Conservation (phyloP, 331 rosid genomes). For the Rhamnella rubrinervis region DNA sequence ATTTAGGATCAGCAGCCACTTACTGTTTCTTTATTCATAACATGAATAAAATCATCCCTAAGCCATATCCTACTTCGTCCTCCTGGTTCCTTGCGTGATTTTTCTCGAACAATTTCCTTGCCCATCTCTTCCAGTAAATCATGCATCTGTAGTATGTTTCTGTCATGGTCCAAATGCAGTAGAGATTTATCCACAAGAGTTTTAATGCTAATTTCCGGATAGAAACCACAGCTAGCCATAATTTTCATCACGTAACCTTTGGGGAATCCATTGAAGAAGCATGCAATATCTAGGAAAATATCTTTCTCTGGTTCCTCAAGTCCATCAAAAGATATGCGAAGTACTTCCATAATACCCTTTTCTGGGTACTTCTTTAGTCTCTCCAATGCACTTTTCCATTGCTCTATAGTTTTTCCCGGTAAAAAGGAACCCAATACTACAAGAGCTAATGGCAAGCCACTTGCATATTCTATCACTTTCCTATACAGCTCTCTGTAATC, state of each 20-base stretch:
- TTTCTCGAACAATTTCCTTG: background rate
- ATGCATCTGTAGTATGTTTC: background rate
- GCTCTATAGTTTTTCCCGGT: constrained; percentile 1
- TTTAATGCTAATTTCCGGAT: background rate
- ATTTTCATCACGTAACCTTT: background rate
- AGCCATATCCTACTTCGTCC: background rate
- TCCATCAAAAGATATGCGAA: constrained; percentile 1
- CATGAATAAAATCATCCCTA: background rate
- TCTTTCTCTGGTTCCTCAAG: background rate
- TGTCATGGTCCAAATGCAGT: background rate
- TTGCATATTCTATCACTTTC: background rate
- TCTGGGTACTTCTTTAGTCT: background rate
- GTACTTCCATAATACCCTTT: background rate
- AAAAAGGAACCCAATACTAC: constrained; percentile 8
- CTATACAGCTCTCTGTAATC: background rate
- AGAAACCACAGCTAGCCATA: background rate
- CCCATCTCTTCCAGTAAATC: constrained; percentile 17
- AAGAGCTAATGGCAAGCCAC: constrained; percentile 4
- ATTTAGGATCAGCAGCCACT: background rate
- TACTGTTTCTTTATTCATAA: background rate
- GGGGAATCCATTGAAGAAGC: background rate
- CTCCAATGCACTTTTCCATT: constrained; percentile 20
- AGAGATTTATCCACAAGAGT: constrained; percentile 3
- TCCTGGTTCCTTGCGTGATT: background rate
- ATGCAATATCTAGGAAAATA: constrained; percentile 18